Evolutionary conservation across 495 filamentous ascomycete genomes (phyloP), one percentile per base, ranked within the genome.

Genomic region (Trichoderma reesei): DNA sequence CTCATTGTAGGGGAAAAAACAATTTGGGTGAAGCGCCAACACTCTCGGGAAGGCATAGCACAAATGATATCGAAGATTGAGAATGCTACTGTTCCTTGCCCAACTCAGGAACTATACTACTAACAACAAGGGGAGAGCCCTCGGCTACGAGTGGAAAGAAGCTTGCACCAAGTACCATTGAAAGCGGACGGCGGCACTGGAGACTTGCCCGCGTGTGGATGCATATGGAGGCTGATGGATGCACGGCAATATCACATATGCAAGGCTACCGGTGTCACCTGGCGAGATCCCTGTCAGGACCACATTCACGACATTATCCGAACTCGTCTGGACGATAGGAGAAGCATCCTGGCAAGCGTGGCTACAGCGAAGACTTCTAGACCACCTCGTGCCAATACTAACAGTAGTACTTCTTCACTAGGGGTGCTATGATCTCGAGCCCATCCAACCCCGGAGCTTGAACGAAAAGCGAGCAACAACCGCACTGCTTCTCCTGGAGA

Each of bases 161-260:
- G 26, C 26, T 26, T 26, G 26, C 26, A 26, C 1, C 26, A 26
- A 26, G 26, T 46, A 18, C 42, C 42, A 16, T 46, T 36, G 26
- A 56, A 56, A 33, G 51, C 34, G 51, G 20, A 56, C 26, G 51
- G 51, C 51, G 26, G 34, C 20, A 34, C 18, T 34, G 13, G 10
- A 56, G 4, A 14, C n/a, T 48, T 44, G 10, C 44, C 5, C 20
- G n/a, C 16, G 44, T 8, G 9, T 9, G 44, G 16, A 56, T 9
- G 20, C 26, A 11, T 56, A n/a, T 56, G 26, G 33, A n/a, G 1
- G 48, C n/a, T 5, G 5, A 20, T 56, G 51, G 51, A 56, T 56
- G 51, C 51, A 56, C 51, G 51, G 51, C 51, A 56, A 56, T 56
- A 56, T 56, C 51, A 56, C 51, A 56, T 56, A 56, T 34, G 51